Conservation (phyloP, 352 stramenopile genomes). For the Pythium biforme region DNA sequence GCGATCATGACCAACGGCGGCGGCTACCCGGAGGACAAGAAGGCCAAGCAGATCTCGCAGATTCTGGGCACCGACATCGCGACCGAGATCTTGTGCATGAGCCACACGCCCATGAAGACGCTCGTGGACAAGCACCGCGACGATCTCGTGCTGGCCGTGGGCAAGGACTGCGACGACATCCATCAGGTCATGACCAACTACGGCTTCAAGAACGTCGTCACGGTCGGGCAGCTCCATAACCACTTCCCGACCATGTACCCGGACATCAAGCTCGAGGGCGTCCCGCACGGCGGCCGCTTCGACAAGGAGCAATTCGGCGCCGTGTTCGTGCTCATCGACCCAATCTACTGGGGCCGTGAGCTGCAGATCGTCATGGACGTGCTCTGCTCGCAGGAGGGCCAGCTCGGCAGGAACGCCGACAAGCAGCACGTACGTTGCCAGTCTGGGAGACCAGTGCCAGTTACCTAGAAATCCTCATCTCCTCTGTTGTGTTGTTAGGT, state of each 20-base stretch:
- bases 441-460: neutral
- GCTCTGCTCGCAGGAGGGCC: constrained; percentile 53
- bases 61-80: constrained; percentile 66
- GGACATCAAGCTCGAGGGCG: constrained; percentile 56
- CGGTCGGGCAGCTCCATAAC: constrained; percentile 66
- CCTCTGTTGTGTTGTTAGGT: constrained; percentile 27
- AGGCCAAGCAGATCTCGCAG: constrained; percentile 64
- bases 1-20: constrained; percentile 88
- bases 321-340: constrained; percentile 77
- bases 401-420: constrained; percentile 41
- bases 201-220: constrained; percentile 84
- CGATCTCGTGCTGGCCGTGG: constrained; percentile 76
- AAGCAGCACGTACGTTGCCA: constrained; percentile 41
- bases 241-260: constrained; percentile 84
- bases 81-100: constrained; percentile 60
- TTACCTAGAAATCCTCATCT: neutral
- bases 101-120: constrained; percentile 80
- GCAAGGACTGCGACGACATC: constrained; percentile 72
- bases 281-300: constrained; percentile 50
- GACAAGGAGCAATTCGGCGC: constrained; percentile 52
- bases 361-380: constrained; percentile 79
- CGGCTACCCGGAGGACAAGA: constrained; percentile 76
- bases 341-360: constrained; percentile 76
- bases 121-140: constrained; percentile 62
- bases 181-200: constrained; percentile 69